These are phyloP conservation scores for Suillus sp. DNA, from an alignment of 768 basidiomycete genomes.

Conservation along the genomic window DNA sequence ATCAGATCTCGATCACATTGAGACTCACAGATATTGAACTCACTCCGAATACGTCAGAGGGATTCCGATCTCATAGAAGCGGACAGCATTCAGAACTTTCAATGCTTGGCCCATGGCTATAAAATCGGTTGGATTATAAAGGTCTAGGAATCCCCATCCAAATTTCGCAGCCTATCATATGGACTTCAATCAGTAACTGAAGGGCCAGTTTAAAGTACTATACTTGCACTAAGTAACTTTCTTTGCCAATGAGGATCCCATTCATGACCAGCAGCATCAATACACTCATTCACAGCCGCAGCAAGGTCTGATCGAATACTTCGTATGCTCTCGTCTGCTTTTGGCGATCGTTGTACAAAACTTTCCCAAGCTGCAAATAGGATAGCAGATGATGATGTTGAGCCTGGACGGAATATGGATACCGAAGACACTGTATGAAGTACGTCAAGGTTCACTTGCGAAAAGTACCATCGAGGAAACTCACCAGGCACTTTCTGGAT, in stretches of 20 bases:
- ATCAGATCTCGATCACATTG: slow-evolving; percentile 10
- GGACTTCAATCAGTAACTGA: neutral
- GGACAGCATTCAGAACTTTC: slow-evolving; percentile 91
- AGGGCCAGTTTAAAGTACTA: slow-evolving; percentile 2
- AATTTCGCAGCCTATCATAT: slow-evolving; percentile 86
- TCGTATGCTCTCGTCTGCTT: slow-evolving; percentile 91
- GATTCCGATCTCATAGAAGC: slow-evolving; percentile 90
- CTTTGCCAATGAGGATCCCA: slow-evolving; percentile 92
- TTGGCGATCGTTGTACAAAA: slow-evolving; percentile 81
- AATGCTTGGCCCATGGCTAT: slow-evolving; percentile 90
- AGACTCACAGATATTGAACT: slow-evolving; percentile 30
- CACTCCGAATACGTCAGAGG: slow-evolving; percentile 92
- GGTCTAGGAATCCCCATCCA: slow-evolving; percentile 90
- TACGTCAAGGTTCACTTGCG: neutral
- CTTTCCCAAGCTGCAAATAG: slow-evolving; percentile 91
- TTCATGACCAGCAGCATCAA: slow-evolving; percentile 92
- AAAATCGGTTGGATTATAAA: slow-evolving; percentile 91
- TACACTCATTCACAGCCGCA: slow-evolving; percentile 85
- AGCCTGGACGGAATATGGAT: slow-evolving; percentile 90
- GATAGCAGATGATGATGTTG: slow-evolving; percentile 88
- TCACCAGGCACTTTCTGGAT: slow-evolving; percentile 92
- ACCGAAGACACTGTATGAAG: slow-evolving; percentile 63
- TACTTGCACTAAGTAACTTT: slow-evolving; percentile 73
- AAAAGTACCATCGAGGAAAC: slow-evolving; percentile 21
- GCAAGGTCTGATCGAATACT: slow-evolving; percentile 85